A percentile compares a stretch with the other conserved stretches of the same genome.
phyloP scores from a whole-genome alignment of 169 alveolate genomes.

The Cryptosporidium tyzzeri region DNA sequence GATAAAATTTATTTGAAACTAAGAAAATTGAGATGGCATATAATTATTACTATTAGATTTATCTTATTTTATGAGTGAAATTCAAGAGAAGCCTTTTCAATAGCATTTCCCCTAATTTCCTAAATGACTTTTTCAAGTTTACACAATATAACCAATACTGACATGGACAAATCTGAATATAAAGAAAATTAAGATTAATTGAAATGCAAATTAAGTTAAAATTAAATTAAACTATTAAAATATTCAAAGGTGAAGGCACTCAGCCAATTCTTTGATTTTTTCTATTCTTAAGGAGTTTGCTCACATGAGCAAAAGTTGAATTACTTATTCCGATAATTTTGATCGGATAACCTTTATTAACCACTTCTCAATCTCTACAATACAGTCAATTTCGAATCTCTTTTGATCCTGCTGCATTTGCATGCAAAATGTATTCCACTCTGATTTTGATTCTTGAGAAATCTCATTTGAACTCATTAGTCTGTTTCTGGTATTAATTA shows the following conservation, averaged over 20 bases:
- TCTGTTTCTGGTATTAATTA: conserved; percentile 16
- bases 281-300: too few species aligned
- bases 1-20: background rate
- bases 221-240: too few species aligned
- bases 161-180: background rate
- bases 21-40: too few species aligned
- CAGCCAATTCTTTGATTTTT: background rate
- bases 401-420: conserved; percentile 30
- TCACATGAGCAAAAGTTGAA: background rate
- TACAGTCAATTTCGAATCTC: conserved; percentile 66
- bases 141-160: background rate
- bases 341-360: background rate
- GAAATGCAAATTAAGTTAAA: too few species aligned
- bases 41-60: background rate
- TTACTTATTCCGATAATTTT: background rate
- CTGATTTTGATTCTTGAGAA: background rate
- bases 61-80: too few species aligned
- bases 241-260: background rate
- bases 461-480: background rate
- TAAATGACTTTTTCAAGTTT: too few species aligned
- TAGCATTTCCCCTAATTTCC: too few species aligned
- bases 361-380: conserved; percentile 43
- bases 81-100: background rate
- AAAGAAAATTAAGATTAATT: too few species aligned
- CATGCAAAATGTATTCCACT: conserved; percentile 36